Conservation (phyloP, 352 stramenopile species). For the Phytopythium kandeliae region DNA sequence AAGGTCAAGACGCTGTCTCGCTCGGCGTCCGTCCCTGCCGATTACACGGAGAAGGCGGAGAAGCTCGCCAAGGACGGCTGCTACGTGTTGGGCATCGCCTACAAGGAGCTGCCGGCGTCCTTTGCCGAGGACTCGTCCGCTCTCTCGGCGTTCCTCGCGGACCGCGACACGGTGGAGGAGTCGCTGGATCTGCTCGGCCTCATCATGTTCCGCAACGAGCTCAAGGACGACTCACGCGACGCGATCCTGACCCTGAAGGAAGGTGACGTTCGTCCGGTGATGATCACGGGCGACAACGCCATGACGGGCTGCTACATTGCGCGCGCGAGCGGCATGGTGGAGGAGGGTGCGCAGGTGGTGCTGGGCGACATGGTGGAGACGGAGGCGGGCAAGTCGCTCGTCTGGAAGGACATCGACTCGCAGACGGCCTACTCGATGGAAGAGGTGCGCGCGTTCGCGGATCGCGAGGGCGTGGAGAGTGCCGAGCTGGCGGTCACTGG, state of each 20-base stretch:
- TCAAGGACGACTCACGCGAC: conserved; percentile 58
- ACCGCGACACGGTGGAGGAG: conserved; percentile 69
- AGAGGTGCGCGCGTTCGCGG: conserved; percentile 15
- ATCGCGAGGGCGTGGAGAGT: conserved; percentile 24
- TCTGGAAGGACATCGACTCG: conserved; percentile 35
- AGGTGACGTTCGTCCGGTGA: conserved; percentile 58
- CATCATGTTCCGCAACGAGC: conserved; percentile 78
- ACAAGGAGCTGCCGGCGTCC: conserved; percentile 20
- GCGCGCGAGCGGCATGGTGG: conserved; percentile 31
- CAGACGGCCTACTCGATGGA: conserved; percentile 14
- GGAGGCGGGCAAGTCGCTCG: conserved; percentile 14
- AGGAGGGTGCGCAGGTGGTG: conserved; percentile 22
- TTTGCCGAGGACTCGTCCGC: conserved; percentile 24
- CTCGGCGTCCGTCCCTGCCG: conserved; percentile 35
- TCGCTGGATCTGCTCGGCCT: conserved; percentile 64
- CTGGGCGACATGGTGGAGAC: conserved; percentile 24
- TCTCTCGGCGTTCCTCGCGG: conserved; percentile 31
- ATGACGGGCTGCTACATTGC: conserved; percentile 51
- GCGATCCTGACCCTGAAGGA: conserved; percentile 58
- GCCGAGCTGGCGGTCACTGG: conserved; percentile 49
- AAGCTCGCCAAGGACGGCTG: conserved; percentile 31
- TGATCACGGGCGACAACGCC: conserved; percentile 81
- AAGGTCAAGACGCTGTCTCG: conserved; percentile 51
- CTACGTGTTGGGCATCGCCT: conserved; percentile 71
- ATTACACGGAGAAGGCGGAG: conserved; percentile 37